Base-by-base conservation (phyloP, 495 filamentous ascomycete species). In the Paragyromitra xinjiangensis region DNA sequence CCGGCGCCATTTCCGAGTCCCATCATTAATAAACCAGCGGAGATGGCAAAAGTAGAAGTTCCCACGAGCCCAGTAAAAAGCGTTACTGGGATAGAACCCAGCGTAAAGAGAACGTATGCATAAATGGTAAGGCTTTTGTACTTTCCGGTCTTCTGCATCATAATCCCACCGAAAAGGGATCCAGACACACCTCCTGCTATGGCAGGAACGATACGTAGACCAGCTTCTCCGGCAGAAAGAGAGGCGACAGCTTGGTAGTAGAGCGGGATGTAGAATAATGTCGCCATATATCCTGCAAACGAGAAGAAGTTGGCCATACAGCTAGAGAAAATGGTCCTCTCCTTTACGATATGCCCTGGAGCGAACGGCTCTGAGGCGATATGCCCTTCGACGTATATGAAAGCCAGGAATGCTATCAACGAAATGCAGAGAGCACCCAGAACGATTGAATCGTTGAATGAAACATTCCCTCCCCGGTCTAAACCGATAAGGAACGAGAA, bases 291-390 rank as follows among this genome's bases (percentile, higher is more conserved):
- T 7, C 87, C 90, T 6, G 86, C 89, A 67, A 94, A 89, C 55
- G 88, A 88, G 83, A 94, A 94, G 85, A 94, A 93, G 80, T 94
- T 93, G 81, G 90, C 89, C 26, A 90, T 81, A 75, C 91, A 94
- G 73, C 87, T 87, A 1, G 92, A 88, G 64, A 94, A 84, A 42
- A 95, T 87, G 1, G 87, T 87, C 16, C 88, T 84, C 81, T 92
- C 87, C 79, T 94, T 91, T 71, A 97, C 92, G 73, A 97, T 90
- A 66, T 90, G 92, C 7, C 90, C 88, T 0, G 93, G 93, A 2
- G 93, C 93, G 73, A 95, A 95, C 6, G 93, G 93, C 48, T 93
- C 89, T 0, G 88, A 80, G 0, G 93, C 92, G n/a, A 92, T 83
- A 68, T 88, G 88, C 66, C 87, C 85, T 83, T 97, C 93, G 26